These are phyloP conservation scores for Glaciozyma antarctica DNA, from an alignment of 768 basidiomycete species.

Conservation along the genomic window DNA sequence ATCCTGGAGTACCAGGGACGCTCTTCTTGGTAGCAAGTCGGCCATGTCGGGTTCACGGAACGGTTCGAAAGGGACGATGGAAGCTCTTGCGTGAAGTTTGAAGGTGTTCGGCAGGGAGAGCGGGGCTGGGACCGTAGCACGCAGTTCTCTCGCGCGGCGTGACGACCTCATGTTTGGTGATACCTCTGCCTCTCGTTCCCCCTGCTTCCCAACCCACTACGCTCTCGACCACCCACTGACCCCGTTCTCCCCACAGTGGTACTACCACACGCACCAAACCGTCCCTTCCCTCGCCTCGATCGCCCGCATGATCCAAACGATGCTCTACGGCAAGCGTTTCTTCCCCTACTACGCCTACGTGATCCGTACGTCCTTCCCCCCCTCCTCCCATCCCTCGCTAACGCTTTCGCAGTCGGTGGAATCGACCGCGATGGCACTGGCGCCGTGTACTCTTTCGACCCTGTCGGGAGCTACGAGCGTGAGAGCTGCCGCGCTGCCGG, in stretches of 20 bases:
- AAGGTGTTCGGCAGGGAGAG: no score
- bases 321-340: constrained; percentile 91
- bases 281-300: constrained; percentile 95
- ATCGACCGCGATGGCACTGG: constrained; percentile 52
- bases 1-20: no score
- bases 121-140: no score
- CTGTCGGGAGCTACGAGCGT: constrained; percentile 94
- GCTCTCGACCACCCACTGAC: no score
- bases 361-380: constrained; percentile 31
- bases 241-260: constrained; percentile 59
- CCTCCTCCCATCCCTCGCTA: background rate
- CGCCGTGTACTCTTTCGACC: constrained; percentile 99
- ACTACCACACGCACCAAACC: constrained; percentile 90
- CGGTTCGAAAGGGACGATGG: no score
- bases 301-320: constrained; percentile 95
- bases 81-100: no score
- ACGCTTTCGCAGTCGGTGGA: constrained; percentile 28
- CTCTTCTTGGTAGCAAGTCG: no score
- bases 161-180: no score
- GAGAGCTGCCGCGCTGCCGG: constrained; percentile 94
- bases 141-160: no score
- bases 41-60: no score
- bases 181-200: no score
- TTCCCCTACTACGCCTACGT: constrained; percentile 99
- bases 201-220: no score